Evolutionary conservation across 164 flowering plant genomes (phyloP).

Genomic region (Paratinospora sagittata): DNA sequence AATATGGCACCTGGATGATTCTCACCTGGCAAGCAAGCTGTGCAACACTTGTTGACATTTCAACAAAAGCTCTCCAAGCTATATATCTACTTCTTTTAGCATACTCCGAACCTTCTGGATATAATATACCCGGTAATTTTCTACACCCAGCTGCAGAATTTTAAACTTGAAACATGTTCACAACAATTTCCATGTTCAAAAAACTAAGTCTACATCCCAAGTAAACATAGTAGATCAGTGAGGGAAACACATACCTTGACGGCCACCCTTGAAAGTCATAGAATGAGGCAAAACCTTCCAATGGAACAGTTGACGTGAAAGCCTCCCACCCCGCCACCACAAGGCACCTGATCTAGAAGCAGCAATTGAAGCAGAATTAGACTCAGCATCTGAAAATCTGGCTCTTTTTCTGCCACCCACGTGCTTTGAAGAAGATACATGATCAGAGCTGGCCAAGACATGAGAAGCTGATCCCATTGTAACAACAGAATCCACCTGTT

Average conservation of each 20-base stretch:
- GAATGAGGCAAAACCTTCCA: conserved; percentile 81
- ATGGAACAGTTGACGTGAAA: conserved; percentile 67
- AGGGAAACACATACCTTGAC: conserved; percentile 56
- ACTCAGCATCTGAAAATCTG: conserved; percentile 31
- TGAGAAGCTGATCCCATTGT: conserved; percentile 75
- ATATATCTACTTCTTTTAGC: conserved; percentile 59
- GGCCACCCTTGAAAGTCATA: conserved; percentile 63
- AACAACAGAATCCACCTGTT: conserved; percentile 56
- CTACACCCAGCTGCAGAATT: conserved; percentile 70
- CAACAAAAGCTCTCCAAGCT: conserved; percentile 88
- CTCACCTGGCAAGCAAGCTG: conserved; percentile 85
- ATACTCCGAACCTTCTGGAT: conserved; percentile 72
- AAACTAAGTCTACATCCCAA: conserved; percentile 10
- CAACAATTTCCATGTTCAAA: conserved; percentile 20
- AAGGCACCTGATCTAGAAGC: conserved; percentile 40
- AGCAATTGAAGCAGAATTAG: conserved; percentile 31
- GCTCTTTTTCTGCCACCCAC: conserved; percentile 46
- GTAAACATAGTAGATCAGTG: background rate
- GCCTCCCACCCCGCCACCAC: conserved; percentile 96
- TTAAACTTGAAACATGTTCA: conserved; percentile 28
- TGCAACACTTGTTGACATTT: conserved; percentile 48
- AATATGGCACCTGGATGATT: background rate
- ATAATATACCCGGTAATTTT: conserved; percentile 66
- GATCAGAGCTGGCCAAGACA: conserved; percentile 38
- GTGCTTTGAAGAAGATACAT: conserved; percentile 43